Evolutionary conservation across 2,329 filamentous ascomycete species (phyloP).

Genomic region (Ophioceras dolichostomum): DNA sequence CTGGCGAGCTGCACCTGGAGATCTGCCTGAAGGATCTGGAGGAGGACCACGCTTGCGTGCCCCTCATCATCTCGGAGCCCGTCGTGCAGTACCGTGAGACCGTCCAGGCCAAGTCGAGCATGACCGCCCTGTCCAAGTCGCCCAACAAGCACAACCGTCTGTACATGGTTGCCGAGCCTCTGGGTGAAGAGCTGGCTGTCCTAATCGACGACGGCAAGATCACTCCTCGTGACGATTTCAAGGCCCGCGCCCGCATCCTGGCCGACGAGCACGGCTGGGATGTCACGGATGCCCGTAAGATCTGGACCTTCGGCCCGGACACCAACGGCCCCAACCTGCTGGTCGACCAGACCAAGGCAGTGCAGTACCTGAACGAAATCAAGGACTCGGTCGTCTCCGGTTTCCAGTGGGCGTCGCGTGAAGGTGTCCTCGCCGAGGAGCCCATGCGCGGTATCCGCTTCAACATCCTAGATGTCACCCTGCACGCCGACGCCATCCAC

Average conservation of each 20-base stretch:
- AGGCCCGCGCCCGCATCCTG: conserved; percentile 88
- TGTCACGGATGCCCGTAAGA: conserved; percentile 99
- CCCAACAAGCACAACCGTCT: conserved; percentile 99
- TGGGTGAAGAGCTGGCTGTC: conserved; percentile 81
- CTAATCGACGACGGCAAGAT: conserved; percentile 92
- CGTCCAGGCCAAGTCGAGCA: conserved; percentile 72
- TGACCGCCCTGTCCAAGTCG: conserved; percentile 96
- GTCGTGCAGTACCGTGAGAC: conserved; percentile 99
- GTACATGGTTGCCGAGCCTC: conserved; percentile 85
- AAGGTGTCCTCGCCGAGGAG: conserved; percentile 97
- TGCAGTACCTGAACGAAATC: conserved; percentile 99
- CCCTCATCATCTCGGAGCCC: conserved; percentile 93
- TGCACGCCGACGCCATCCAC: conserved; percentile 99
- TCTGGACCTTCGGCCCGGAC: conserved; percentile 99
- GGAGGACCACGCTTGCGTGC: conserved; percentile 98
- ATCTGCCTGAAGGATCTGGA: conserved; percentile 99
- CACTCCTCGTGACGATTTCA: conserved; percentile 94
- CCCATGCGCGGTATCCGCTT: conserved; percentile 95
- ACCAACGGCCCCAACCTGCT: conserved; percentile 96
- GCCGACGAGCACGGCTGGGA: conserved; percentile 98
- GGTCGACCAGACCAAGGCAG: conserved; percentile 99
- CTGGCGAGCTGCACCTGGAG: conserved; percentile 98
- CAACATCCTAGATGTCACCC: conserved; percentile 99
- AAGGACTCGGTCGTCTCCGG: conserved; percentile 99
- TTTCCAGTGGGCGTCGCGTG: conserved; percentile 99